Base-by-base conservation (phyloP, 2,329 filamentous ascomycete genomes). In the Hirsutella thompsonii region DNA sequence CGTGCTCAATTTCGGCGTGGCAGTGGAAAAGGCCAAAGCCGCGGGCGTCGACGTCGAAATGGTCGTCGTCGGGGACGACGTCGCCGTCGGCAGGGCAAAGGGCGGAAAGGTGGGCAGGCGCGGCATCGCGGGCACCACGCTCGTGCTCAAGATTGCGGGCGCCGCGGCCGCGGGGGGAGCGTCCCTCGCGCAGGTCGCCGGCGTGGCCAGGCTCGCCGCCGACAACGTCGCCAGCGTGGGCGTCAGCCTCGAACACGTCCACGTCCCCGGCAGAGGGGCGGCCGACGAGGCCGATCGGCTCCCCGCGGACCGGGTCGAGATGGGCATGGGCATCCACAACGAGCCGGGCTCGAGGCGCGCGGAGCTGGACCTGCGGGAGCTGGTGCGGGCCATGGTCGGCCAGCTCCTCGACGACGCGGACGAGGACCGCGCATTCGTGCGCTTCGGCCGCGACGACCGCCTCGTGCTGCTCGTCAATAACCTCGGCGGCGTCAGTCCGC, bases 1-100 rank as follows among this genome's bases (percentile, higher is more conserved):
- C 58, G 76, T 94, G 41, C 72, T 95, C 50, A 93, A 94, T 64
- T 95, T 95, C 56, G 89, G 88, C 42, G 82, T 95, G 74, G 89
- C 82, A 1, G 85, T 92, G 8, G 90, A 95, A 61, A 94, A 94
- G 66, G 88, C 88, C 14, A 81, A 83, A 44, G 87, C 87, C 1
- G 76, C 78, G 0, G 89, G 87, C 0, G 62, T 87, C 20, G 64
- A 78, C 16, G 83, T 85, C 1, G 84, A 94, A 57, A 94, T 95
- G 82, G 79, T 94, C 9, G 83, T 94, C 8, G 86, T 95, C 8
- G 87, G 81, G 5, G 90, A 96, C 54, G 90, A 96, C 60, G 88
- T 89, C 3, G 88, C 89, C 35, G 89, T 96, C 36, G 89, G 89
- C 2, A 70, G 87, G 44, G 70, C 67, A 40, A 81, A 81, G 56